Base-by-base conservation (phyloP, 2,329 filamentous ascomycete species). In the Pseudohalonectria lignicola region DNA sequence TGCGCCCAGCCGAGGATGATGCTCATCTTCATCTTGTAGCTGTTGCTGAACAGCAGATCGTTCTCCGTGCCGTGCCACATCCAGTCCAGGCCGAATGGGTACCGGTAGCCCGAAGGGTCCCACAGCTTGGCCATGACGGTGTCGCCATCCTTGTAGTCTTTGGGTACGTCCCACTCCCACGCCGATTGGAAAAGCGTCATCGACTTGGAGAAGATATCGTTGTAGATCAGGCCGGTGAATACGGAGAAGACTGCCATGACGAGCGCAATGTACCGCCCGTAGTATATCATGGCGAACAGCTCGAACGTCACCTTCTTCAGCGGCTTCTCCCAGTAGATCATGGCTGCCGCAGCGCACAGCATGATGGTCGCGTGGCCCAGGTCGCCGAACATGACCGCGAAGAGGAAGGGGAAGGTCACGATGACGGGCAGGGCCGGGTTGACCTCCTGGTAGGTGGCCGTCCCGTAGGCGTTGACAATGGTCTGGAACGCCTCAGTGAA, bases 11-110 rank as follows among this genome's bases (percentile, higher is more conserved):
- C 92, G 47, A 98, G 74, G 48, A 98, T 76, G 56, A 98, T 95
- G 67, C 86, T 93, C 64, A 98, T 84, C 72, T 98, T 98, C 92
- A 98, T 98, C 79, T 98, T 98, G 74, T 92, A 93, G 62, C 85
- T 93, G 81, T 98, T 98, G 59, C 78, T 83, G 66, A 98, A 98
- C 36, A 98, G 74, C 16, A 98, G 72, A 43, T 93, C 83, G 53
- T 98, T 98, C 53, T 96, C 90, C 11, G 87, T 83, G 43, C 83
- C 87, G 58, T 98, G 93, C 92, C 92, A 98, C 54, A 82, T 84
- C 79, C 82, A 94, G 56, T 98, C 92, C 43, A 98, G 65, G 49
- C 92, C 92, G 54, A 98, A 94, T 13, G 93, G 90, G 59, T 95
- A 98, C 37, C 87, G 82, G 62, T 95, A 88, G 42, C 73, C 74